phyloP scores from a whole-genome alignment of 805 yeast species.

The Wickerhamiella parazyma region DNA sequence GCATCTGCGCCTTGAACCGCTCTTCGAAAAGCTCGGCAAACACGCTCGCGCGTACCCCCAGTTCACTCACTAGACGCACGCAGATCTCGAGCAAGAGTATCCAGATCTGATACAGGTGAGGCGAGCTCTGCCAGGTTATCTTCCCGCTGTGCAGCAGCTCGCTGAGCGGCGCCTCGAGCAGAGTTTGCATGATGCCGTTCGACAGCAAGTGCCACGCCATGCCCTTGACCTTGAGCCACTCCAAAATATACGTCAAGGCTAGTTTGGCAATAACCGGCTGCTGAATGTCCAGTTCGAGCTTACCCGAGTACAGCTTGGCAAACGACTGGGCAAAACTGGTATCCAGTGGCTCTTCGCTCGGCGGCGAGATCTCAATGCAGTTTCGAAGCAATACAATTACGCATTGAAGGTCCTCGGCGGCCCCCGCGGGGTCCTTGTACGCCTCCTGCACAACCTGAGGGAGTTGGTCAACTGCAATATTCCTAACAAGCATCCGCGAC shows the following conservation, averaged over 20 bases:
- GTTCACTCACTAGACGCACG: conserved; percentile 42
- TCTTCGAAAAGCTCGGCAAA: conserved; percentile 51
- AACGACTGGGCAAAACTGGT: background rate
- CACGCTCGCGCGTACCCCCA: conserved; percentile 50
- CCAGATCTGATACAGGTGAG: conserved; percentile 69
- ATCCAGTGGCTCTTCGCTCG: background rate
- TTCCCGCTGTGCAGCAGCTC: conserved; percentile 52
- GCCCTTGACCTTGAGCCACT: conserved; percentile 44
- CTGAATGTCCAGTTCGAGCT: conserved; percentile 44
- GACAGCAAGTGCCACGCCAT: conserved; percentile 55
- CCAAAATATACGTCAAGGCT: conserved; percentile 52
- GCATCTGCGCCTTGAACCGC: conserved; percentile 53
- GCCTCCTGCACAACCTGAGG: conserved; percentile 5
- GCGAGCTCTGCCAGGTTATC: conserved; percentile 36
- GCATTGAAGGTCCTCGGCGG: conserved; percentile 6
- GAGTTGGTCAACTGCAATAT: background rate
- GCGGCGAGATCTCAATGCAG: conserved; percentile 1
- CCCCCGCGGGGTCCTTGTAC: background rate
- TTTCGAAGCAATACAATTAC: background rate
- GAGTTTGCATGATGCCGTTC: conserved; percentile 50
- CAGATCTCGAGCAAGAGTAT: conserved; percentile 58
- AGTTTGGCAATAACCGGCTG: conserved; percentile 64
- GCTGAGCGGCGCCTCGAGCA: conserved; percentile 66
- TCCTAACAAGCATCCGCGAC: background rate
- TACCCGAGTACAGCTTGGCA: conserved; percentile 41